Conservation (phyloP, 345 rosid genomes). For the Camelina neglecta region DNA sequence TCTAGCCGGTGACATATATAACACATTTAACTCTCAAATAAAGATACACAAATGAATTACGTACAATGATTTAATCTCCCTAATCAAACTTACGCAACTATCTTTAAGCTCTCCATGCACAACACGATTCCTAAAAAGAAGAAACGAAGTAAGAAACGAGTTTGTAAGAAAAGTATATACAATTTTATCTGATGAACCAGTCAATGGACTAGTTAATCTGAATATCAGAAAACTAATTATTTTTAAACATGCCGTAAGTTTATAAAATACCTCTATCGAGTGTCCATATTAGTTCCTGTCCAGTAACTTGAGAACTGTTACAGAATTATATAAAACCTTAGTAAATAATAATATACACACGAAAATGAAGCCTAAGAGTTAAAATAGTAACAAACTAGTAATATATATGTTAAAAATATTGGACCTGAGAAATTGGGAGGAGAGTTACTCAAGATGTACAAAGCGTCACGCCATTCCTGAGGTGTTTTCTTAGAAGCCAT, state of each 20-base stretch:
- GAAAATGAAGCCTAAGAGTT: not conserved
- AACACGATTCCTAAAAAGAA: conserved; percentile 24
- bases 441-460: conserved; percentile 46
- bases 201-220: not conserved
- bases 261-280: conserved; percentile 31
- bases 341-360: not conserved
- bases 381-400: not conserved
- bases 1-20: conserved; percentile 15
- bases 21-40: conserved; percentile 21
- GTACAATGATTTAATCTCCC: conserved; percentile 17
- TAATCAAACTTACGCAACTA: conserved; percentile 34
- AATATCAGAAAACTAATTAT: not conserved
- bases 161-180: not conserved
- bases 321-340: conserved; percentile 1
- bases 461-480: conserved; percentile 47
- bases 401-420: not conserved
- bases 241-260: not conserved
- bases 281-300: conserved; percentile 39
- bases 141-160: not conserved
- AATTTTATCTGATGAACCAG: conserved; percentile 1
- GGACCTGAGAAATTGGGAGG: conserved; percentile 48
- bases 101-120: conserved; percentile 21
- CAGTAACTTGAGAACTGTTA: conserved; percentile 45
- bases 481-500: conserved; percentile 47
- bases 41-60: conserved; percentile 7